Evolutionary conservation across 345 rosid species (phyloP), one percentile per base, ranked within the genome.

Genomic region (Camelina laxa): DNA sequence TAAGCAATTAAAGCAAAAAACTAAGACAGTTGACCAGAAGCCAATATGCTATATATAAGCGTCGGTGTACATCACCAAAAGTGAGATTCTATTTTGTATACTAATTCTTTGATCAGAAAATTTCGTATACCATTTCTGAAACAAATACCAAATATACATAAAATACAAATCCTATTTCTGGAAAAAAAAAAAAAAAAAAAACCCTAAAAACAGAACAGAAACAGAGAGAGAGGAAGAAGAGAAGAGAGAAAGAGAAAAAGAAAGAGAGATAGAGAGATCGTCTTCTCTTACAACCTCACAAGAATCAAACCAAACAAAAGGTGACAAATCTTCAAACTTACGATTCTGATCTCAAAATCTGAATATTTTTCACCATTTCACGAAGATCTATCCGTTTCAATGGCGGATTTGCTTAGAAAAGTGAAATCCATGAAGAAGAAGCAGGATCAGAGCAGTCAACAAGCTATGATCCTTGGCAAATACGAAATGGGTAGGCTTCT

Each of bases 401-500:
- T 78, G 81, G 81, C 78, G 75, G 70, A 68, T 19, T 55, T 68
- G 27, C 54, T 73, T 9, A 73, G 70, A 38, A 68, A 14, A 61
- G 65, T 60, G 60, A 78, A 35, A 67, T 66, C 81, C 0, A 69
- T 48, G 31, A 75, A 55, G 31, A 80, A 27, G 21, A 84, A 45
- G 1, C 35, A 62, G n/a, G 77, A 58, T 13, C 79, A 13, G 60
- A 68, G 53, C 74, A 59, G 19, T 60, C 22, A 44, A 21, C 86
- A 82, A 58, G 16, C 82, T 30, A 80, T 85, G 9, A 87, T 93
- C 33, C 82, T 91, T 0, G 93, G 96, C 11, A 86, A 82, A 30
- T 93, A 83, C 80, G 89, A 91, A 80, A 76, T 91, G 67, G 97
- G 94, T 2, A 76, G 83, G 45, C 84, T 93, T 9, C 85, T 93